These are phyloP conservation scores for Catharanthus roseus DNA, from an alignment of 257 asterid genomes.

Conservation along the genomic window DNA sequence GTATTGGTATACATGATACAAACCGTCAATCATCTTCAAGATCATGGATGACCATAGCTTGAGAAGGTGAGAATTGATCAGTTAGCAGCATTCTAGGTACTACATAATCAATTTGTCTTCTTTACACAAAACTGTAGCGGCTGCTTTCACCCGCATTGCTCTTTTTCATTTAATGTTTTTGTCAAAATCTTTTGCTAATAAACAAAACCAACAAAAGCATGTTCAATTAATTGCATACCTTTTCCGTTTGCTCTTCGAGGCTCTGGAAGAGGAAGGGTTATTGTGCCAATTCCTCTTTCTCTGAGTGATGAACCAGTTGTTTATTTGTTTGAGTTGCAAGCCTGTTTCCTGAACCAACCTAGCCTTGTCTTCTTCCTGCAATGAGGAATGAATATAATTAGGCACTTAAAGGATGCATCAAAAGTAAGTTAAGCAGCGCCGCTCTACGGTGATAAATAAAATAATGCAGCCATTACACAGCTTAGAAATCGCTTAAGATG, in stretches of 20 bases:
- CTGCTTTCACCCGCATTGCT: conserved; percentile 4
- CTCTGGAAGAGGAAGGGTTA: conserved; percentile 51
- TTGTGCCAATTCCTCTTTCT: conserved; percentile 77
- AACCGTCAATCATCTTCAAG: neutral
- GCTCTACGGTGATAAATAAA: neutral
- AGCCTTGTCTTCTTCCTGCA: conserved; percentile 64
- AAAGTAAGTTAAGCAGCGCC: neutral
- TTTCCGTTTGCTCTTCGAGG: conserved; percentile 54
- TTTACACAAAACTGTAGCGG: neutral
- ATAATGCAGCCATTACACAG: neutral
- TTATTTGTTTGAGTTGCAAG: conserved; percentile 60
- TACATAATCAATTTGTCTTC: neutral
- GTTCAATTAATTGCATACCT: conserved; percentile 36
- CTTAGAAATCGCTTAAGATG: neutral
- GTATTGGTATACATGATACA: neutral
- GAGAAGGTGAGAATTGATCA: neutral
- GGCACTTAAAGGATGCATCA: neutral
- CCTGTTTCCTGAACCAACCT: conserved; percentile 65
- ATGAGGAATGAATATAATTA: neutral
- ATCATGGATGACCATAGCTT: neutral
- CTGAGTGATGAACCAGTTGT: conserved; percentile 73
- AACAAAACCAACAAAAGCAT: neutral
- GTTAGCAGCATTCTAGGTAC: neutral
- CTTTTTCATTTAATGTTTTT: neutral
- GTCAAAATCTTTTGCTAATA: neutral